Base-by-base conservation (phyloP, 2,329 filamentous ascomycete genomes). In the Pseudonectria foliicola region DNA sequence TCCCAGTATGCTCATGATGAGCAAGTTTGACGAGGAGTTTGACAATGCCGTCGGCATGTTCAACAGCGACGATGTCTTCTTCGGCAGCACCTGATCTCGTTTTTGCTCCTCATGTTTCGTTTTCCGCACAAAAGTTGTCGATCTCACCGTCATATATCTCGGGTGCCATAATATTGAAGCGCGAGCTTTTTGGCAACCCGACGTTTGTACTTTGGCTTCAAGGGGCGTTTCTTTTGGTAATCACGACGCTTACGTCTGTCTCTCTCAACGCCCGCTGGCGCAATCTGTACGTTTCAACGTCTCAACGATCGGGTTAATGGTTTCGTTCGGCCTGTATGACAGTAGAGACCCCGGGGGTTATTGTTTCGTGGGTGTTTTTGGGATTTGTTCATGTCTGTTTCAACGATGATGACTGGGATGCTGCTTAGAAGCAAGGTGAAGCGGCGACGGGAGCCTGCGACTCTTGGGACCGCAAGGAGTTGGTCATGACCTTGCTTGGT, bases 21-120 rank as follows among this genome's bases (percentile, higher is more conserved):
- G 56, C 56, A 73, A 73, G 55, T 73, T 72, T 46, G 71, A 73
- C 34, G 72, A 75, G 28, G 68, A 70, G 28, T 72, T 68, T 35
- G 66, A 71, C 40, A 63, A 60, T 37, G 48, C 58, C 5, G 66
- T 69, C 23, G 61, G 61, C 53, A 70, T 77, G 68, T 74, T 75
- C 45, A 64, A 63, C 43, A 63, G 59, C 40, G 68, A 72, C 36
- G 71, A 75, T 41, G 58, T 74, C 36, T 73, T 75, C 48, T 76
- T 74, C 48, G 62, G 64, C 33, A 61, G 44, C 43, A 46, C 52
- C 36, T 62, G 44, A 52, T 21, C 3, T 14, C 4, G 7, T 13
- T 14, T 23, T 13, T 11, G 14, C 26, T 10, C 27, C 21, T 31
- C 21, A 32, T 33, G 15, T 7, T 34, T 33, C 33, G 27, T 23